These are phyloP conservation scores for Silene coronaria DNA, from an alignment of 179 eudicot species.

Conservation along the genomic window DNA sequence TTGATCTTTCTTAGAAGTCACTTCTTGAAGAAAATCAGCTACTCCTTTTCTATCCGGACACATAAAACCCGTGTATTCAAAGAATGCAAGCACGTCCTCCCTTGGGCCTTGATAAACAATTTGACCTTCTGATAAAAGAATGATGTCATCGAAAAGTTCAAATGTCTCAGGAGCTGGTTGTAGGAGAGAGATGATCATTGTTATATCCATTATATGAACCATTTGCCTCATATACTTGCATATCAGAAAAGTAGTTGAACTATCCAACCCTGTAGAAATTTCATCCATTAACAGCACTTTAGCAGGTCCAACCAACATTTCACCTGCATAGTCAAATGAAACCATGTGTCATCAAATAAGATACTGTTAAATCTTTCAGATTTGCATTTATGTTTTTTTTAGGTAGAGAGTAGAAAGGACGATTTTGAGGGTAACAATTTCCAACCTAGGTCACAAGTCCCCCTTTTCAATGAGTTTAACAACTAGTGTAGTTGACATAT, in stretches of 20 bases:
- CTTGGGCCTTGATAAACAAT: constrained; percentile 85
- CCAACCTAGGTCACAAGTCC: too few species aligned
- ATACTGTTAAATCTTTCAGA: not conserved
- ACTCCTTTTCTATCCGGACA: constrained; percentile 81
- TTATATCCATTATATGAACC: constrained; percentile 73
- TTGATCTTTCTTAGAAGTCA: constrained; percentile 82
- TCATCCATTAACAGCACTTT: constrained; percentile 76
- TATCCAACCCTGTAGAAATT: constrained; percentile 80
- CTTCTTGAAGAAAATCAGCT: constrained; percentile 88
- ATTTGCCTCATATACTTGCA: constrained; percentile 68
- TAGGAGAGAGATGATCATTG: constrained; percentile 75
- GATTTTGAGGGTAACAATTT: too few species aligned
- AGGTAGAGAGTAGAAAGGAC: not conserved
- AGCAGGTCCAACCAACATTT: constrained; percentile 80
- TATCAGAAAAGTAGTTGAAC: constrained; percentile 76
- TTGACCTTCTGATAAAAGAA: constrained; percentile 75
- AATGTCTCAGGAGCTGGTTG: constrained; percentile 88
- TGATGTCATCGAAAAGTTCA: constrained; percentile 72
- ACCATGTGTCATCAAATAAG: not conserved
- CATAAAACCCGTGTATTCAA: constrained; percentile 64
- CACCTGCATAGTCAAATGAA: constrained; percentile 39
- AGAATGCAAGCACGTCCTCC: constrained; percentile 56
- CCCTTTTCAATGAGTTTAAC: too few species aligned
- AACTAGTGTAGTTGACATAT: not conserved
- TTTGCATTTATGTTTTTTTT: not conserved